Evolutionary conservation across 2,329 filamentous ascomycete genomes (phyloP), one percentile per base, ranked within the genome.

Genomic region (Helotiales sp.): DNA sequence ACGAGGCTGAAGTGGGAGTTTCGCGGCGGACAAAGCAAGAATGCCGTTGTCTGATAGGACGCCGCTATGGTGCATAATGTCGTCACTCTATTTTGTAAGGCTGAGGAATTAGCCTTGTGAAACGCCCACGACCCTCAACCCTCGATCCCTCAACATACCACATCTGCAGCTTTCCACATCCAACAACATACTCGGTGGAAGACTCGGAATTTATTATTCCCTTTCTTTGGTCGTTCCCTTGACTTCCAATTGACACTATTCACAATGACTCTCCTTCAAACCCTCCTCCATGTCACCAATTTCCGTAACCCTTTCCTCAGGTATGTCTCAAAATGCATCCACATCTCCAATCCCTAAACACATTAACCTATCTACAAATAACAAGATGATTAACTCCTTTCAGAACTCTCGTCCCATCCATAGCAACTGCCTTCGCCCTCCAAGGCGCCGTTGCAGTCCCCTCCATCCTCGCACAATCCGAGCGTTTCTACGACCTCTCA

Each of bases 401-500:
- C 30, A 72, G 70, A 50, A 89, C 87, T 0, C 79, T 90, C 10
- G 80, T 90, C 2, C 89, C 89, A 1, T 84, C 84, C 40, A 83
- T 90, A 13, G 84, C 84, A 6, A 84, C 89, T 10, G 88, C 88
- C 1, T 88, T 88, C 71, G 86, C 85, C 1, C 81, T 91, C 55
- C 89, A 91, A 79, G 81, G 84, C 8, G 86, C 83, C 47, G 85
- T 87, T 6, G 89, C 87, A 4, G 75, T 89, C 1, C 89, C 89
- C 5, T 90, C 87, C 6, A 86, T 90, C 68, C 70, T 83, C 28
- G 80, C 81, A 34, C 83, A 87, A 73, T 85, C 86, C 6, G 90
- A 92, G 74, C 84, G 86, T 43, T 90, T 90, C 81, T 92, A 90
- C 76, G 90, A 92, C 75, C 77, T 89, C 32, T 63, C 87, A 1